These are phyloP conservation scores for Ulota crispa DNA, from an alignment of 225 moss, liverwort and hornwort species.

Conservation along the genomic window DNA sequence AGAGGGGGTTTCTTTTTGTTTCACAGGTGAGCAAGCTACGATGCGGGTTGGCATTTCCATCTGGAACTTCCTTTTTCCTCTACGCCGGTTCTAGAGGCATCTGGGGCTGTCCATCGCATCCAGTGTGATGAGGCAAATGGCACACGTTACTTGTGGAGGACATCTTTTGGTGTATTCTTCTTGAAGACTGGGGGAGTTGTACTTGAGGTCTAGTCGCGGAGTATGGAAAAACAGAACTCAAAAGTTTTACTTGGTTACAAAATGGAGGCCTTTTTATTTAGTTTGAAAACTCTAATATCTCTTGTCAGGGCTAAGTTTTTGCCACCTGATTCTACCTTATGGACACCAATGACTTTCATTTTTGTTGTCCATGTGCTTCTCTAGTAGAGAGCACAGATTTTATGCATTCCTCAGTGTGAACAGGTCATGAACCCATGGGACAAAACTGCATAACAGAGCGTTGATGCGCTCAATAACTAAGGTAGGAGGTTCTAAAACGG, in stretches of 20 bases:
- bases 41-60: constrained; percentile 49
- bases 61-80: constrained; percentile 26
- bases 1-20: constrained; percentile 38
- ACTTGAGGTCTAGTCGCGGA: too few species aligned
- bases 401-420: neutral
- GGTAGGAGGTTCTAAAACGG: too few species aligned
- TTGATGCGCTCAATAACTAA: neutral
- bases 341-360: neutral
- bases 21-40: constrained; percentile 59
- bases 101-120: constrained; percentile 27
- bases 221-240: neutral
- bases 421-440: neutral
- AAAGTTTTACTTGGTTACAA: constrained; percentile 3
- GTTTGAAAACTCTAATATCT: neutral
- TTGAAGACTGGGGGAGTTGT: constrained; percentile 25
- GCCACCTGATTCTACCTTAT: neutral
- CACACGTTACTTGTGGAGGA: constrained; percentile 26
- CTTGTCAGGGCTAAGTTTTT: constrained; percentile 19
- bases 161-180: constrained; percentile 14
- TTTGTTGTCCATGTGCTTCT: neutral
- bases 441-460: neutral
- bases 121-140: constrained; percentile 14
- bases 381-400: neutral
- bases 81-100: constrained; percentile 30
- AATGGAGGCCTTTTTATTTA: constrained; percentile 17